Percentiles rank a stretch among this genome's conserved stretches.
phyloP scores from a whole-genome alignment of 2,329 filamentous ascomycete species.

The Phyllosticta ampelicida region DNA sequence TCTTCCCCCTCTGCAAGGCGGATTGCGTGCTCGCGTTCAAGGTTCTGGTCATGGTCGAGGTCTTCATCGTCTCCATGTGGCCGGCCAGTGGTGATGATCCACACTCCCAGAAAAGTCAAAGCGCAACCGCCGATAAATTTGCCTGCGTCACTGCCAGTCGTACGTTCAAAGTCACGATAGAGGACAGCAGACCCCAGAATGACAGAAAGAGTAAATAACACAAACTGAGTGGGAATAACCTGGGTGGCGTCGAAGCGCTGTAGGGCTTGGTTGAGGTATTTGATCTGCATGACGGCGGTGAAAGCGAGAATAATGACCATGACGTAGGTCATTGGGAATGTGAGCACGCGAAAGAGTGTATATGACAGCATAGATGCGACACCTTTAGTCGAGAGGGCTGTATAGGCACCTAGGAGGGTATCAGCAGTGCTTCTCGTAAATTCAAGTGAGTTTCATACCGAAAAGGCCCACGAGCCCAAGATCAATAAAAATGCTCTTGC shows the following conservation, averaged over 20 bases:
- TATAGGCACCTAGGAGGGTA: conserved; percentile 67
- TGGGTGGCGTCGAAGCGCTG: conserved; percentile 95
- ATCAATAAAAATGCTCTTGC: conserved; percentile 79
- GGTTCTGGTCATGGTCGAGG: neutral
- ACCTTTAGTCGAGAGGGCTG: conserved; percentile 91
- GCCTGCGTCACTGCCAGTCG: conserved; percentile 57
- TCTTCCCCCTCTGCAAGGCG: neutral
- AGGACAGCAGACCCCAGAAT: conserved; percentile 88
- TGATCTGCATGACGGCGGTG: conserved; percentile 93
- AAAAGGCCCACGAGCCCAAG: conserved; percentile 87
- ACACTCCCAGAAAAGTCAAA: conserved; percentile 93
- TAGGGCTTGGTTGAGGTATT: conserved; percentile 82
- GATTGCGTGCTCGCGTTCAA: conserved; percentile 3
- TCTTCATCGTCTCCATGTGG: conserved; percentile 42
- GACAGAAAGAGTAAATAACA: conserved; percentile 89
- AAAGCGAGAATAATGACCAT: conserved; percentile 67
- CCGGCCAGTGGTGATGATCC: conserved; percentile 84
- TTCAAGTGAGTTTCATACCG: conserved; percentile 42
- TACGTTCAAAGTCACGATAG: conserved; percentile 89
- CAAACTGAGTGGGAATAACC: conserved; percentile 96
- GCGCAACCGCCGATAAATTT: conserved; percentile 89
- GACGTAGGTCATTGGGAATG: conserved; percentile 83
- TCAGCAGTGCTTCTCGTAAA: conserved; percentile 13
- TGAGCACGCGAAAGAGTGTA: conserved; percentile 76
- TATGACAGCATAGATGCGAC: conserved; percentile 91